phyloP scores from a whole-genome alignment of 257 asterid species.

The Leptodermis oblonga region DNA sequence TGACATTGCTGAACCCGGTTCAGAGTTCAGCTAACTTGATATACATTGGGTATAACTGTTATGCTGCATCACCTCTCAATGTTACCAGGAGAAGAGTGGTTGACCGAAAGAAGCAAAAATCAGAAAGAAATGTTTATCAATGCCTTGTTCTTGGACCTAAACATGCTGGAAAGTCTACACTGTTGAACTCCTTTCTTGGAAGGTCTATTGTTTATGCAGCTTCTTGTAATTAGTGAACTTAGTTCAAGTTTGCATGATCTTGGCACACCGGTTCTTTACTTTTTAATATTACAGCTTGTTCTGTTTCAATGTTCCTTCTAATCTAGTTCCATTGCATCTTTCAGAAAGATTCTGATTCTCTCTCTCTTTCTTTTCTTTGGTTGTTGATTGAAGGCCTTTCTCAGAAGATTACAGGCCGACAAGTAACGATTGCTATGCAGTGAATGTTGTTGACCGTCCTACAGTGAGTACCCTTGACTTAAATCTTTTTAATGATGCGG shows the following conservation, averaged over 20 bases:
- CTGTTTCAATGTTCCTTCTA: not conserved
- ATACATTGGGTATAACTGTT: conserved; percentile 77
- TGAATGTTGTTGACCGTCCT: conserved; percentile 62
- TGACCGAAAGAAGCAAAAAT: conserved; percentile 72
- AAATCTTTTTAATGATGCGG: conserved; percentile 10
- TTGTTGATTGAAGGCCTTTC: conserved; percentile 58
- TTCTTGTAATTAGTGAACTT: not conserved
- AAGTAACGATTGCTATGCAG: conserved; percentile 50
- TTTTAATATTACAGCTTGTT: not conserved
- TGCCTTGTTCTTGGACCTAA: conserved; percentile 94
- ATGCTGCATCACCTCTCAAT: conserved; percentile 73
- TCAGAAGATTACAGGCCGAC: conserved; percentile 63
- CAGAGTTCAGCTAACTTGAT: conserved; percentile 87
- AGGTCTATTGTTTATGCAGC: conserved; percentile 39
- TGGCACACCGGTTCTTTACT: not conserved
- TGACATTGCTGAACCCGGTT: conserved; percentile 86
- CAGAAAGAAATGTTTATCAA: conserved; percentile 76
- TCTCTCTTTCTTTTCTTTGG: conserved; percentile 17
- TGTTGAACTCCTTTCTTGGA: conserved; percentile 71
- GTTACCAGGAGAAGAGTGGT: conserved; percentile 69
- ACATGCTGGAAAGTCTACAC: conserved; percentile 77
- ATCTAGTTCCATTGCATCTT: not conserved
- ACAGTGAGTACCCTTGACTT: conserved; percentile 49
- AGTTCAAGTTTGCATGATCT: conserved; percentile 1
- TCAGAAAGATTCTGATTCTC: not conserved